Conservation (phyloP, 441 rosid species). For the Gossypium schwendimanii region DNA sequence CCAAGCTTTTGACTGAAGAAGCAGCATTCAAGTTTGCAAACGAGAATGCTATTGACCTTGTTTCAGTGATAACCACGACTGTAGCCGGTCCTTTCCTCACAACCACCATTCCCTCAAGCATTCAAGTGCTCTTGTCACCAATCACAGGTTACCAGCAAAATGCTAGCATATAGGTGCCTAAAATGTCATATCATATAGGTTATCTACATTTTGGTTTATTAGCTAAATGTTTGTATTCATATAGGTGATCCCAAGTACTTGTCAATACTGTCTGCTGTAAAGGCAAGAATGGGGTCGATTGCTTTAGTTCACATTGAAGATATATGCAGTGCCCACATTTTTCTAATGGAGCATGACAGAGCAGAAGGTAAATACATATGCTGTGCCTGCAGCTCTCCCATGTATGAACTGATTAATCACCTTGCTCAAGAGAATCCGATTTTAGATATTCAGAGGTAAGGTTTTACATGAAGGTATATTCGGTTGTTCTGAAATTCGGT, state of each 20-base stretch:
- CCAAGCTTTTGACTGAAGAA: constrained; percentile 64
- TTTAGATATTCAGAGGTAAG: constrained; percentile 29
- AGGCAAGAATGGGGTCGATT: constrained; percentile 65
- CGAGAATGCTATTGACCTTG: constrained; percentile 51
- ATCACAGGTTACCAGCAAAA: constrained; percentile 35
- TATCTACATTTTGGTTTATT: too few relatives aligned
- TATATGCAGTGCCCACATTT: constrained; percentile 61
- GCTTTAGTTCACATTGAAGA: constrained; percentile 72
- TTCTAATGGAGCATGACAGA: constrained; percentile 52
- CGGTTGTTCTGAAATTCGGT: neutral
- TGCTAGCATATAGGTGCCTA: too few relatives aligned
- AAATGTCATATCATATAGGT: too few relatives aligned
- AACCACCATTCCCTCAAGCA: constrained; percentile 53
- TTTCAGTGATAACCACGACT: constrained; percentile 63
- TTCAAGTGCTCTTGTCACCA: constrained; percentile 67
- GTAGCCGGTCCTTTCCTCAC: constrained; percentile 70
- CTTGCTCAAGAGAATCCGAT: constrained; percentile 32
- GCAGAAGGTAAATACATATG: constrained; percentile 65
- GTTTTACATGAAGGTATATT: neutral
- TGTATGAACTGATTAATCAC: constrained; percentile 39
- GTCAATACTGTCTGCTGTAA: constrained; percentile 57
- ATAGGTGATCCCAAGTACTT: constrained; percentile 49
- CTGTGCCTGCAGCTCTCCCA: constrained; percentile 32
- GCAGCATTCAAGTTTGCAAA: constrained; percentile 60
- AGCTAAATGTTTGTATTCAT: neutral